Conservation (phyloP, 257 asterid species). For the Craterostigma plantagineum region DNA sequence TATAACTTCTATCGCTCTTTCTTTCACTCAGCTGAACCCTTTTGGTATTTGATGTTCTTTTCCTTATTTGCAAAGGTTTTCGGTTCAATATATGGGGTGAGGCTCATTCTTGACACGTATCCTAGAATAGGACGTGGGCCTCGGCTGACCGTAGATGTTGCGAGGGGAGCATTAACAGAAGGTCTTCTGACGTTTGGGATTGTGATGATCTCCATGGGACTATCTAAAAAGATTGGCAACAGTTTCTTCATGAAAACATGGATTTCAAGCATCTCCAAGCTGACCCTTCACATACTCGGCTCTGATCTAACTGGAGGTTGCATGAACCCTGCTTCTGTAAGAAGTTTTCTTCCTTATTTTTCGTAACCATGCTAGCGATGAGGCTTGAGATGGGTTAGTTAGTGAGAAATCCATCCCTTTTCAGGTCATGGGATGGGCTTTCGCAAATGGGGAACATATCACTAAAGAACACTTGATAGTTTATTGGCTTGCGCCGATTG, state of each 20-base stretch:
- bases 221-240: conserved; percentile 22
- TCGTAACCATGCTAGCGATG: too few relatives aligned
- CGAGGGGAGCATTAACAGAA: conserved; percentile 70
- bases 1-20: too few relatives aligned
- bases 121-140: conserved; percentile 59
- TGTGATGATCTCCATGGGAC: conserved; percentile 37
- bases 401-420: conserved; percentile 3
- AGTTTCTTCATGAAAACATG: conserved; percentile 64
- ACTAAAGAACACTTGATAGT: conserved; percentile 68
- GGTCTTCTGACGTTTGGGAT: conserved; percentile 54
- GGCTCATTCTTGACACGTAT: conserved; percentile 27
- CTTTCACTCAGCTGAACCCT: too few relatives aligned
- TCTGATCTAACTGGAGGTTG: conserved; percentile 91
- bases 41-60: too few relatives aligned
- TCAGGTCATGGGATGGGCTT: conserved; percentile 97
- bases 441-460: conserved; percentile 56
- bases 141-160: conserved; percentile 47
- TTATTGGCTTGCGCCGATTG: conserved; percentile 86
- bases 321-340: conserved; percentile 97
- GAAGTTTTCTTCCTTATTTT: conserved; percentile 8
- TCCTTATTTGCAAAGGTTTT: conserved; percentile 24
- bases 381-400: background rate
- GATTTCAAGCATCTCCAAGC: conserved; percentile 73
- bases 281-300: conserved; percentile 65
- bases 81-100: conserved; percentile 66